Evolutionary conservation across 2,329 filamentous ascomycete species (phyloP), one percentile per base, ranked within the genome.

Genomic region (Fusarium lateritium): DNA sequence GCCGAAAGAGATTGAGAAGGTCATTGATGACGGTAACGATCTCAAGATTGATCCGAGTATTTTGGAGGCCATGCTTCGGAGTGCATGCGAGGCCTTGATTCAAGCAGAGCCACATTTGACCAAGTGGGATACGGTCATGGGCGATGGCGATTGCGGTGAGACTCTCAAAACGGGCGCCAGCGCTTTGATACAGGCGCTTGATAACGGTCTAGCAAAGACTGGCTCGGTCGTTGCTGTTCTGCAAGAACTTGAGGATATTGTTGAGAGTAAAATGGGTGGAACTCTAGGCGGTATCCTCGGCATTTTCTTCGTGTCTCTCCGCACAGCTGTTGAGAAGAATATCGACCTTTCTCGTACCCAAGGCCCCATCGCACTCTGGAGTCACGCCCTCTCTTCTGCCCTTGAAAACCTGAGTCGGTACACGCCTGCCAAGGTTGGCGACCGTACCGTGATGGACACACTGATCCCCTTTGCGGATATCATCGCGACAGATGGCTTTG

Each of bases 101-200:
- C 28, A 31, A 5, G 28, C 28, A 5, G 89, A 91, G 75, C 88
- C 88, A 0, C 85, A 90, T 59, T 79, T 91, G 43, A 91, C 89
- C 1, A 84, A 80, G 63, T 90, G 86, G 84, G 88, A 91, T 75
- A 88, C 85, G 6, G 76, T 88, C 46, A 87, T 90, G 83, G 88
- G 88, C 36, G 89, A 91, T 70, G 89, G 89, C 13, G 89, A 91
- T 77, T 91, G 89, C 73, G 89, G 89, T 38, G 87, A 91, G 73
- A 88, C 86, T 4, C 80, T 89, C 55, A 84, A 86, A 10, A 31
- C 28, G 3, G 28, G 28, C 3, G 28, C 28, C 3, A 31, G 28
- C 10, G 28, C 15, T 2, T 43, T 43, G 2, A 14, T 53, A 5
- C 38, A 34, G 22, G 28, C 50, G 34, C 28, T 31, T 13, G 28